Percentiles rank a stretch among this genome's conserved stretches.
Evolutionary conservation across 306 rosid species (phyloP).

Genomic region (Spatholobus suberectus): DNA sequence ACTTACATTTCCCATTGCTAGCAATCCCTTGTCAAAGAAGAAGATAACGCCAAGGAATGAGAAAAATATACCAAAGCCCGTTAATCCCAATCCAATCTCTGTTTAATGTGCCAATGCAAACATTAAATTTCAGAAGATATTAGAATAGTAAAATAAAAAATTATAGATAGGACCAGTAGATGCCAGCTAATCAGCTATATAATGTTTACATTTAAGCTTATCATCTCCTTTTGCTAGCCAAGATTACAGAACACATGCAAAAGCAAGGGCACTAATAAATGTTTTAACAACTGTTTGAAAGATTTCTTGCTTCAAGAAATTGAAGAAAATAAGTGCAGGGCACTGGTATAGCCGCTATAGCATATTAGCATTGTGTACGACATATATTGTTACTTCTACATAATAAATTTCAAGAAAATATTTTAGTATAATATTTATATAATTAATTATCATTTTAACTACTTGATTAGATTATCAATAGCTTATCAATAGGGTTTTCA

Average conservation of each 20-base stretch:
- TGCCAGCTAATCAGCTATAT: slow-evolving; percentile 21
- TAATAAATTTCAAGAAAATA: not conserved
- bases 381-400: not conserved
- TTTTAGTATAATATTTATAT: not conserved
- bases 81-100: slow-evolving; percentile 96
- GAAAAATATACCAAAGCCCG: slow-evolving; percentile 95
- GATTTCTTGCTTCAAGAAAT: not conserved
- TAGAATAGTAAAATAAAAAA: not conserved
- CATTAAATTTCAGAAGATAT: slow-evolving; percentile 35
- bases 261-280: not conserved
- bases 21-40: slow-evolving; percentile 95
- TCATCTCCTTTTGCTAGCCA: not conserved
- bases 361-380: too few species aligned
- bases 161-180: slow-evolving; percentile 12
- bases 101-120: slow-evolving; percentile 48
- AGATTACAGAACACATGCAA: not conserved
- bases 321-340: slow-evolving; percentile 9
- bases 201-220: not conserved
- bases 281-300: not conserved
- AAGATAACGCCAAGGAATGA: slow-evolving; percentile 84
- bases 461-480: not conserved
- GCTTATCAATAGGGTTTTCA: not conserved
- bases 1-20: slow-evolving; percentile 98
- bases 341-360: not conserved
- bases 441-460: slow-evolving; percentile 3